Evolutionary conservation across 352 stramenopile species (phyloP), one percentile per base, ranked within the genome.

Genomic region (Globisporangium acanthophoron): DNA sequence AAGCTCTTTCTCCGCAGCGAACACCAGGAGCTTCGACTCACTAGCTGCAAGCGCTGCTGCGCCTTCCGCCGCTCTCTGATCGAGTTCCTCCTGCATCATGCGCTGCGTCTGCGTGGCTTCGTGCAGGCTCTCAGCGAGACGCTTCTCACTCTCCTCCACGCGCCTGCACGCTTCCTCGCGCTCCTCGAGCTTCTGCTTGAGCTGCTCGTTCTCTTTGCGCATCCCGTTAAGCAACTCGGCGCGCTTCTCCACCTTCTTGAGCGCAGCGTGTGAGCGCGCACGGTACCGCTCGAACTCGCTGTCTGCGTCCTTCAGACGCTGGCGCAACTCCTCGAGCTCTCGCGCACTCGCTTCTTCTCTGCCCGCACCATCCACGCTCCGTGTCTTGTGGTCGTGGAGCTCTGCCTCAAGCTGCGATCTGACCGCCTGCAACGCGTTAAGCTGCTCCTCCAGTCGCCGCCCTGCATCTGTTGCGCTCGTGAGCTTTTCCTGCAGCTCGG

Each of bases 241-340:
- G 29, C 84, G 76, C 56, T 88, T 91, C 60, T 94, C 84, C 40
- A 91, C 73, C 58, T 92, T 92, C 62, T 91, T 92, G 3, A 94
- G 54, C 2, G 84, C 84, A 1, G 84, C 72, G 48, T 88, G 81
- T 9, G 80, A 89, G 15, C 77, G 69, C 39, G 69, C 64, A 47
- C 82, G 78, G 43, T 94, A 94, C 46, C 70, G 64, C 54, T 90
- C 80, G 53, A 88, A 94, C 24, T 90, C 78, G 13, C 31, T 59
- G 51, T 71, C 71, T 0, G 84, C 44, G 8, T 69, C 65, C 5
- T 55, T 39, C 5, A 92, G 58, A 40, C 80, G 62, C 33, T 71
- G 69, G 33, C 69, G 52, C 15, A 84, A 27, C 21, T 62, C 54
- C 9, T 60, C 41, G 0, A 65, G 58, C 47, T 79, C 58, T 50